Evolutionary conservation across 2,329 filamentous ascomycete species (phyloP), one percentile per base, ranked within the genome.

Genomic region (Claviceps sp.): DNA sequence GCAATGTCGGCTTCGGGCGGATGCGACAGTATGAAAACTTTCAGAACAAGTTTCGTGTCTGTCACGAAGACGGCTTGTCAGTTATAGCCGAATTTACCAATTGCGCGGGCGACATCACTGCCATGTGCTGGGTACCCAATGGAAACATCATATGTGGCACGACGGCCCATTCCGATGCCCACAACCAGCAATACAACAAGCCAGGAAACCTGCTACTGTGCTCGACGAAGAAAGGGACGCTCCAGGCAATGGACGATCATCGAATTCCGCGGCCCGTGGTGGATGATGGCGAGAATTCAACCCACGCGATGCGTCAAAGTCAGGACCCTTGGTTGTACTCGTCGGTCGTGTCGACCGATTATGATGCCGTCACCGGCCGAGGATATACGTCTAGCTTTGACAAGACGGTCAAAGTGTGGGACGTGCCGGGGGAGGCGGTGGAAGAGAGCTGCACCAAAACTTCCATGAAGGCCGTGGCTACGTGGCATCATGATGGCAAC

Each of bases 131-230:
- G 80, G 67, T 77, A 0, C 76, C 75, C 0, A 59, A 74, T 20
- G 60, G 69, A n/a, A 66, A 67, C 16, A 78, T 83, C 49, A 60
- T 83, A n/a, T 81, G 78, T 55, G 80, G 80, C 37, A 79, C 80
- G 0, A 80, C 78, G 0, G 75, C 76, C 0, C 80, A 83, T 62
- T 82, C 78, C 0, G 80, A 83, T 57, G 65, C 69, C 0, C 76
- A 80, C 43, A 83, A 83, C 52, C 79, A 82, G 58, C 79, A 83
- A 55, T 83, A 84, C 59, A 84, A 84, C 57, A 82, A 78, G 56
- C 74, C 77, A 0, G 80, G 80, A 1, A 84, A 84, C 57, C 62
- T 84, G 9, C 65, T 79, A 1, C 63, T 83, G 1, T 80, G 77
- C 6, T 80, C 77, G 0, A 66, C 70, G 1, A 57, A 53, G 0